A percentile compares a stretch with the other conserved stretches of the same genome.
Evolutionary conservation across 129 eudicot genomes (phyloP).

Genomic region (Sambucus nigra): DNA sequence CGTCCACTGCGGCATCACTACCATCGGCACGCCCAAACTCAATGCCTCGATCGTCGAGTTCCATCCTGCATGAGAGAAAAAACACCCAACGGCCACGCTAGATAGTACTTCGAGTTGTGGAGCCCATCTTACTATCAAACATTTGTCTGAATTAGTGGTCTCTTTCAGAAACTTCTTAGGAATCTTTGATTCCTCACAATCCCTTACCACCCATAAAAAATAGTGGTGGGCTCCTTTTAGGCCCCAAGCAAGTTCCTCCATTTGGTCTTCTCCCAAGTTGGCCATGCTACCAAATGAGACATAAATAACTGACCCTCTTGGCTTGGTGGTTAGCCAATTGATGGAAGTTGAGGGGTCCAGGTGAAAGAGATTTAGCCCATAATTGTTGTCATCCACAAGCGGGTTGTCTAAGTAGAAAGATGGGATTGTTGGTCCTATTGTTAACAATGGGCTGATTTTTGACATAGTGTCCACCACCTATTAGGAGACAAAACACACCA

Average conservation of each 20-base stretch:
- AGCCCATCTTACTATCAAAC: slow-evolving; percentile 48
- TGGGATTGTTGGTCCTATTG: slow-evolving; percentile 74
- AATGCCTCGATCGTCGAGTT: slow-evolving; percentile 51
- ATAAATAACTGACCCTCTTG: slow-evolving; percentile 31
- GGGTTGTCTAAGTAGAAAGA: slow-evolving; percentile 32
- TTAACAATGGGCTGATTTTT: slow-evolving; percentile 20
- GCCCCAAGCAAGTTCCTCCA: slow-evolving; percentile 41
- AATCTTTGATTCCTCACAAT: slow-evolving; percentile 24
- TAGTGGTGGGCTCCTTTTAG: slow-evolving; percentile 16
- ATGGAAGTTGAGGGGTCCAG: slow-evolving; percentile 12
- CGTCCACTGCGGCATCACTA: slow-evolving; percentile 60
- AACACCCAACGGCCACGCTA: slow-evolving; percentile 47
- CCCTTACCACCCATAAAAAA: slow-evolving; percentile 51
- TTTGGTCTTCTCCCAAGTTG: slow-evolving; percentile 22
- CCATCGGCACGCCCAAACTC: slow-evolving; percentile 51
- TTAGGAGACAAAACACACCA: neutral
- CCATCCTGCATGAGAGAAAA: slow-evolving; percentile 63
- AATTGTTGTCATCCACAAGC: slow-evolving; percentile 19
- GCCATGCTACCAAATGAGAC: slow-evolving; percentile 58
- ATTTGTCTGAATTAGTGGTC: slow-evolving; percentile 11
- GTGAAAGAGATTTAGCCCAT: slow-evolving; percentile 33
- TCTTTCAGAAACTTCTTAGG: slow-evolving; percentile 13
- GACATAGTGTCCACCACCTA: slow-evolving; percentile 44
- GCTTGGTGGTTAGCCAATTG: slow-evolving; percentile 44
- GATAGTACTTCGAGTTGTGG: slow-evolving; percentile 39